Base-by-base conservation (phyloP, 1,139 yeast species). In the Wickerhamomyces sp. region DNA sequence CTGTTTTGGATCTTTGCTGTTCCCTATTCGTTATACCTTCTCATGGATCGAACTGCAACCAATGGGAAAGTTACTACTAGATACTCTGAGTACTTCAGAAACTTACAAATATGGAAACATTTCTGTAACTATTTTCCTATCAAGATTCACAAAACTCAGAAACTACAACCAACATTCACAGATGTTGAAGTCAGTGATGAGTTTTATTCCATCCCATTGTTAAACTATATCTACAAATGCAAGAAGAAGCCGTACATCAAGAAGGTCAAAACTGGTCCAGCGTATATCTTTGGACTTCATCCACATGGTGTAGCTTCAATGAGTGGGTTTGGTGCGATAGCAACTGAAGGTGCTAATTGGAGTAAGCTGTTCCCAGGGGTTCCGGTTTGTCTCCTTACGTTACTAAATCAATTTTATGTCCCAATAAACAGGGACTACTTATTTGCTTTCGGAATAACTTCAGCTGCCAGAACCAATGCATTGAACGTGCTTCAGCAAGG, bases 221-320 rank as follows among this genome's bases (percentile, higher is more conserved):
- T 37, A 40, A 18, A 42, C 32, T 26, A 34, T 10, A 39, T 45
- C 5, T 40, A 49, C 38, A 47, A 44, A 14, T 43, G 53, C 15
- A 45, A 40, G 10, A 48, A 46, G 32, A 45, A 38, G 7, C 58
- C 59, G 4, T 50, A 54, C 26, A 50, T 41, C 15, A 49, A 42
- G 36, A 15, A 14, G 27, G 41, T 51, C 1, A 49, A 52, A 15
- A 71, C 79, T 1, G 94, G 93, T 0, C 90, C 94, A 1, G 72
- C 85, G 40, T 93, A 93, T 62, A 80, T 93, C 1, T 91, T 93
- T 65, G 96, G 97, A 0, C 86, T 89, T 61, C 98, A 91, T 64
- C 99, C 99, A 0, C 99, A 93, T 63, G 99, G 99, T 0, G 91
- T 93, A 10, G 90, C 91, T 29, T 89, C 96, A 0, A 76, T 91